These are phyloP conservation scores for Heteromeles arbutifolia DNA, from an alignment of 306 rosid genomes.

Conservation along the genomic window DNA sequence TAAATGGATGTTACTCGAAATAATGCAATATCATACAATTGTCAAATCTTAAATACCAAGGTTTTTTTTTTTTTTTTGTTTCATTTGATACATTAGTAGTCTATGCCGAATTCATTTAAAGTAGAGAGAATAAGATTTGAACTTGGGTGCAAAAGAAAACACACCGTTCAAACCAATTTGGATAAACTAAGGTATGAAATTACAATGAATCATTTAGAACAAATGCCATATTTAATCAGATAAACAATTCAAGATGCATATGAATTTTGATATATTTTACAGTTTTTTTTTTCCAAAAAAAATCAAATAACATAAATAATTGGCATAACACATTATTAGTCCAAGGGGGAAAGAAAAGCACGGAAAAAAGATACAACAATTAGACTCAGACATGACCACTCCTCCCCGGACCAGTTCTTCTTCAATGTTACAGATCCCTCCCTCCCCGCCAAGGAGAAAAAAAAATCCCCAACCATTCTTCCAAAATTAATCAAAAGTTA, in stretches of 20 bases:
- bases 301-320: neutral
- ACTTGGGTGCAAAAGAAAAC: too few species aligned
- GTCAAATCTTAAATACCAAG: neutral
- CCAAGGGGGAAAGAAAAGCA: conserved; percentile 4
- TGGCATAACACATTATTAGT: conserved; percentile 17
- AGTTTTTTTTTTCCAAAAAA: neutral
- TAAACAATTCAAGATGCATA: neutral
- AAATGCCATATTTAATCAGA: neutral
- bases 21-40: neutral
- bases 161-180: neutral
- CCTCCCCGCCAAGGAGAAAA: conserved; percentile 2
- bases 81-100: too few species aligned
- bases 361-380: conserved; percentile 23
- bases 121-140: neutral
- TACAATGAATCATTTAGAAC: neutral
- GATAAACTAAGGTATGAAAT: neutral
- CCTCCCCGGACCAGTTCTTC: neutral
- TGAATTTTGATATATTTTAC: neutral
- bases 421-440: conserved; percentile 5
- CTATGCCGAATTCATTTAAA: too few species aligned
- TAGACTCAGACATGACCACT: neutral
- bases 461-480: conserved; percentile 3
- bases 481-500: neutral
- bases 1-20: neutral
- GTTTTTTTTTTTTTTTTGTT: rapidly evolving